These are phyloP conservation scores for Striga asiatica DNA, from an alignment of 257 asterid genomes.

Conservation along the genomic window DNA sequence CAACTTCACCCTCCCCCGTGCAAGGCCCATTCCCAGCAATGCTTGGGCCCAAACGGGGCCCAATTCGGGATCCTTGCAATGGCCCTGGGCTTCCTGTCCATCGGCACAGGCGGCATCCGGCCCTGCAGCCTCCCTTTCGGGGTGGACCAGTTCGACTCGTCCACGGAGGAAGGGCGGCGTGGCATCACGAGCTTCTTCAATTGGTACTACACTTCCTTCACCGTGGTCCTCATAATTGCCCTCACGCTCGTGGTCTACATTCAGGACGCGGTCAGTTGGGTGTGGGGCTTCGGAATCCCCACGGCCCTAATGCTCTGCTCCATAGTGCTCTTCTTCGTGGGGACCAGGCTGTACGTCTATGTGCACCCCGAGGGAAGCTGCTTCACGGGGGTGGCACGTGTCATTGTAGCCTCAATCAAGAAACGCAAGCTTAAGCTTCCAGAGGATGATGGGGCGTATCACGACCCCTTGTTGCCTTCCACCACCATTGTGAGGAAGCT, in stretches of 20 bases:
- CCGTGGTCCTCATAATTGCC: conserved; percentile 47
- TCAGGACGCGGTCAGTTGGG: conserved; percentile 73
- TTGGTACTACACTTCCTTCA: conserved; percentile 80
- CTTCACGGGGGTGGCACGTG: conserved; percentile 45
- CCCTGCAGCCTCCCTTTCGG: conserved; percentile 96
- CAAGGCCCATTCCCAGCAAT: conserved; percentile 23
- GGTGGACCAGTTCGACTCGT: conserved; percentile 71
- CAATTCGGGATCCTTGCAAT: conserved; percentile 41
- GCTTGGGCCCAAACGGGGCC: conserved; percentile 43
- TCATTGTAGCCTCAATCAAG: conserved; percentile 35
- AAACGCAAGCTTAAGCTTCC: conserved; percentile 45
- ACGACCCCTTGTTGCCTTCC: conserved; percentile 35
- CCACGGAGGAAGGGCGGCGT: conserved; percentile 50
- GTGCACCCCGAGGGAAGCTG: conserved; percentile 72
- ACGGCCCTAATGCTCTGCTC: conserved; percentile 47
- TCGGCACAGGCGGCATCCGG: conserved; percentile 78
- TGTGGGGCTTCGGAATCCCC: conserved; percentile 50
- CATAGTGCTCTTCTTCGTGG: conserved; percentile 40
- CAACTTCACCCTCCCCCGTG: conserved; percentile 65
- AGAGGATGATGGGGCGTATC: conserved; percentile 16
- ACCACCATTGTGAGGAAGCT: conserved; percentile 30
- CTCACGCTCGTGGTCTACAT: conserved; percentile 61
- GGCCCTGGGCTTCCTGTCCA: conserved; percentile 35
- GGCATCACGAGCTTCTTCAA: conserved; percentile 79
- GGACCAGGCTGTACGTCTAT: conserved; percentile 40